Conservation (phyloP, 1,139 yeast species). For the Geotrichum carabidarum region DNA sequence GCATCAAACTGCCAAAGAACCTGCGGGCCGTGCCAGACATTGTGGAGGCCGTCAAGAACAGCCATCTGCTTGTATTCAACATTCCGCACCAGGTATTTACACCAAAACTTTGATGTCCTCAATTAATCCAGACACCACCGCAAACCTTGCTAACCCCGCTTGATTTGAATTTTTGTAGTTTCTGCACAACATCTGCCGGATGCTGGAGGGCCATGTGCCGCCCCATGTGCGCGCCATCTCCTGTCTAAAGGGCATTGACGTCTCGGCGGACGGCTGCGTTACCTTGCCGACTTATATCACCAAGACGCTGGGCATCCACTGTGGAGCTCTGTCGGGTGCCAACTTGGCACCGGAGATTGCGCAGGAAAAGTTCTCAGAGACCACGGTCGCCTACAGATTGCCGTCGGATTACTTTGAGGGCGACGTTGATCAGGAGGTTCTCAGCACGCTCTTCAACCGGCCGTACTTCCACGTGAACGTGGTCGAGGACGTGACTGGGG, state of each 20-base stretch:
- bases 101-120: not conserved
- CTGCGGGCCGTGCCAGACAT: slow-evolving; percentile 81
- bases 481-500: slow-evolving; percentile 86
- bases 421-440: slow-evolving; percentile 66
- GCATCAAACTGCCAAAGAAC: slow-evolving; percentile 71
- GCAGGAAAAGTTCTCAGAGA: slow-evolving; percentile 86
- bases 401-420: slow-evolving; percentile 55
- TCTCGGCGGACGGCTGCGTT: slow-evolving; percentile 71
- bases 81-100: slow-evolving; percentile 63
- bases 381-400: slow-evolving; percentile 77
- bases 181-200: slow-evolving; percentile 63
- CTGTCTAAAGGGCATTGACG: slow-evolving; percentile 88
- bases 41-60: slow-evolving; percentile 62
- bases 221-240: slow-evolving; percentile 77
- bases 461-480: slow-evolving; percentile 93
- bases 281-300: slow-evolving; percentile 70
- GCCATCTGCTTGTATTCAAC: slow-evolving; percentile 82
- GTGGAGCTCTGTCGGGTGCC: slow-evolving; percentile 95
- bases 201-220: slow-evolving; percentile 68
- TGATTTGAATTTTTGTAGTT: slow-evolving; percentile 9
- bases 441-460: slow-evolving; percentile 79
- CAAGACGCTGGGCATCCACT: slow-evolving; percentile 71
- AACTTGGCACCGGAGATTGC: slow-evolving; percentile 95
- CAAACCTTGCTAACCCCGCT: no score
- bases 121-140: not conserved